Conservation (phyloP, 768 basidiomycete species). For the Stropharia rugosoannulata region DNA sequence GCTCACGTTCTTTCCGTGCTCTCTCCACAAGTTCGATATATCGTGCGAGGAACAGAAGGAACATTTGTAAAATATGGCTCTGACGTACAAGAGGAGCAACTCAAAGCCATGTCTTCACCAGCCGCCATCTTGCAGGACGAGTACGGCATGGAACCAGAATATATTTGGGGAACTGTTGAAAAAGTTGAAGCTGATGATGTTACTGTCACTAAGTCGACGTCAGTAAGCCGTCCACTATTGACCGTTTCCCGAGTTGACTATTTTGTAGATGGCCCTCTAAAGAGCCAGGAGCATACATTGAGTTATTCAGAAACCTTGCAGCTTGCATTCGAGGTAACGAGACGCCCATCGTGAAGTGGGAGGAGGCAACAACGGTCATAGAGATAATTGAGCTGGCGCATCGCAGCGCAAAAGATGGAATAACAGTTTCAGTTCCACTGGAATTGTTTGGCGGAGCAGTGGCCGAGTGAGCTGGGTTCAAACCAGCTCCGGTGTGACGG, state of each 20-base stretch:
- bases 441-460: too few relatives aligned
- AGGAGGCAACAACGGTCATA: conserved; percentile 69
- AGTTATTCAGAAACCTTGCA: conserved; percentile 66
- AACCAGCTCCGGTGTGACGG: too few relatives aligned
- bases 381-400: conserved; percentile 77
- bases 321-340: conserved; percentile 55
- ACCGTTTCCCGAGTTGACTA: conserved; percentile 7
- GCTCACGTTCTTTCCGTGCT: conserved; percentile 70
- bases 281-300: conserved; percentile 56
- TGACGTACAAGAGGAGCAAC: conserved; percentile 78
- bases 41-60: conserved; percentile 70
- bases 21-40: conserved; percentile 66
- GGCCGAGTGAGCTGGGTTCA: too few relatives aligned
- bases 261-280: conserved; percentile 59
- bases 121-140: conserved; percentile 39
- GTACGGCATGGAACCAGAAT: conserved; percentile 65
- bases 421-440: conserved; percentile 32
- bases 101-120: conserved; percentile 54
- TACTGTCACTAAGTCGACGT: conserved; percentile 36
- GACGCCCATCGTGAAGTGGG: conserved; percentile 66
- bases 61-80: conserved; percentile 74
- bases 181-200: conserved; percentile 49
- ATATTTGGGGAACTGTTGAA: conserved; percentile 63
- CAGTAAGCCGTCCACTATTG: conserved; percentile 11
- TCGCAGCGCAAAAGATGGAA: conserved; percentile 61